Evolutionary conservation across 2,329 filamentous ascomycete genomes (phyloP).

Genomic region (Hymenoscyphus repandus): DNA sequence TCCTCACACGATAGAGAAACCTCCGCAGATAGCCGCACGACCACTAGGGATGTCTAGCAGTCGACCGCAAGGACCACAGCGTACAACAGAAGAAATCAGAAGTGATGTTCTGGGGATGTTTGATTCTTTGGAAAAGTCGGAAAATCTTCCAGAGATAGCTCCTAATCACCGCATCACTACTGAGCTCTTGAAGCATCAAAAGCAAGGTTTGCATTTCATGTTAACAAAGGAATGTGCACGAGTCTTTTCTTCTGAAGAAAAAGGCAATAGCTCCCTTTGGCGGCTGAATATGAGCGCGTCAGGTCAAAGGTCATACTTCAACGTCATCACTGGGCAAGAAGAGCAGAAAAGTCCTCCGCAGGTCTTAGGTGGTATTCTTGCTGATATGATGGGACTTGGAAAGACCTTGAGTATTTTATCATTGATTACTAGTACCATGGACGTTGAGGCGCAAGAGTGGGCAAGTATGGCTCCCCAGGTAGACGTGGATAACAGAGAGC

Average conservation of each 20-base stretch:
- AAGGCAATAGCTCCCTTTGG: slow-evolving; percentile 72
- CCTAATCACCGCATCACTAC: slow-evolving; percentile 58
- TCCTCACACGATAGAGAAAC: slow-evolving; percentile 50
- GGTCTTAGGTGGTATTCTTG: slow-evolving; percentile 67
- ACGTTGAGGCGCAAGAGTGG: slow-evolving; percentile 56
- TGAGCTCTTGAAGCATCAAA: slow-evolving; percentile 76
- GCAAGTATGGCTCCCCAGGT: slow-evolving; percentile 43
- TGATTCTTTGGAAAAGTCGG: slow-evolving; percentile 70
- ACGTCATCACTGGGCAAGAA: slow-evolving; percentile 76
- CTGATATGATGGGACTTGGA: slow-evolving; percentile 85
- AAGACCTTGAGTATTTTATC: slow-evolving; percentile 84
- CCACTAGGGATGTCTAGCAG: slow-evolving; percentile 34
- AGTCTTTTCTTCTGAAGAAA: slow-evolving; percentile 51
- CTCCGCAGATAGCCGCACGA: slow-evolving; percentile 20
- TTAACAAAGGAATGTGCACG: slow-evolving; percentile 66
- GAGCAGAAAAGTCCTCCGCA: slow-evolving; percentile 57
- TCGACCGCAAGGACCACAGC: slow-evolving; percentile 32
- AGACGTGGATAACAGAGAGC: slow-evolving; percentile 26
- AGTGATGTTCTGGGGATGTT: slow-evolving; percentile 84
- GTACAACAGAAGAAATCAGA: slow-evolving; percentile 81
- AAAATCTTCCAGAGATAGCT: slow-evolving; percentile 71
- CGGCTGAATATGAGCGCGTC: slow-evolving; percentile 51
- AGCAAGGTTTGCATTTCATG: slow-evolving; percentile 87
- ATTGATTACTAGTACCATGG: slow-evolving; percentile 61
- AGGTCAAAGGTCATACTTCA: slow-evolving; percentile 63